Conservation (phyloP, 306 rosid species). For the Mucuna pruriens region DNA sequence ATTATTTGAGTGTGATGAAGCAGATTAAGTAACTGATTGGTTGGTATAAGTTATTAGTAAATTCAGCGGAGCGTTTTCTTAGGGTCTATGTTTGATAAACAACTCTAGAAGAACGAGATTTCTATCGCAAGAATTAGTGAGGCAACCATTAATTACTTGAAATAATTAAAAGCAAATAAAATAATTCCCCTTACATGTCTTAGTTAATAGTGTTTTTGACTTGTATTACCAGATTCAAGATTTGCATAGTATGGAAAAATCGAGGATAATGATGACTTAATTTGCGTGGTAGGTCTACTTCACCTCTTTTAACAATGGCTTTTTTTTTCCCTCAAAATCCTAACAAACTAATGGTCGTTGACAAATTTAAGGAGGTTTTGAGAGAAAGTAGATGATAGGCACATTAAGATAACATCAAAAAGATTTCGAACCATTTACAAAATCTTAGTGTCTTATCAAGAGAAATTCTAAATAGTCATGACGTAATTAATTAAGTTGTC, state of each 20-base stretch:
- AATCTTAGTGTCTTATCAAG: slow-evolving; percentile 23
- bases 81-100: slow-evolving; percentile 75
- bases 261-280: slow-evolving; percentile 20
- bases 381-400: neutral
- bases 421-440: slow-evolving; percentile 14
- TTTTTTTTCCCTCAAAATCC: neutral
- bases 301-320: neutral
- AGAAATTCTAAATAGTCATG: neutral
- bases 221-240: slow-evolving; percentile 19
- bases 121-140: slow-evolving; percentile 34
- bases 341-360: neutral
- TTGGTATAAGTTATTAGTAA: slow-evolving; percentile 36
- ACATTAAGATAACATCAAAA: slow-evolving; percentile 27
- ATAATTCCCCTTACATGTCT: neutral
- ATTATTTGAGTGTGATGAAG: slow-evolving; percentile 25
- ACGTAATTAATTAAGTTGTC: neutral
- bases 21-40: slow-evolving; percentile 44
- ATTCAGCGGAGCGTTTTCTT: slow-evolving; percentile 37
- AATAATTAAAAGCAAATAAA: neutral
- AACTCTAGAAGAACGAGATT: slow-evolving; percentile 43
- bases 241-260: neutral
- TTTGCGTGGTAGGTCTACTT: slow-evolving; percentile 22
- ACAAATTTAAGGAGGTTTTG: slow-evolving; percentile 14
- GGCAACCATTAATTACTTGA: slow-evolving; percentile 36
- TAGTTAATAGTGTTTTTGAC: slow-evolving; percentile 27